Evolutionary conservation across 2,329 filamentous ascomycete genomes (phyloP).

Genomic region (Clonostachys rosea): DNA sequence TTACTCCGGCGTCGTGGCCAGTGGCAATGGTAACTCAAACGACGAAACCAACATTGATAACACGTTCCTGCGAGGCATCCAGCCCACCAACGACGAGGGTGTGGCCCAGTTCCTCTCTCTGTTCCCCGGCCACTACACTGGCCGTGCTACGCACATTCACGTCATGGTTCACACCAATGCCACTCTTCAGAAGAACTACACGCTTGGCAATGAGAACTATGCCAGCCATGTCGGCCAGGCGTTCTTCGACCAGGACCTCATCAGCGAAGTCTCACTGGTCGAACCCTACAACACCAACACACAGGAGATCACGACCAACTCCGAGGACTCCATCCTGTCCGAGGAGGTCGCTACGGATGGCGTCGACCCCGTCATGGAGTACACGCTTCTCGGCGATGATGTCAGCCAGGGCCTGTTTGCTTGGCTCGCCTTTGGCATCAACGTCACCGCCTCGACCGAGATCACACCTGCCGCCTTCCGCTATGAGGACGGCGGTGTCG

Average conservation of each 20-base stretch:
- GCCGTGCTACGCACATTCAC: conserved; percentile 43
- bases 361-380: conserved; percentile 54
- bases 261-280: conserved; percentile 40
- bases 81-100: conserved; percentile 31
- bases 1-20: conserved; percentile 31
- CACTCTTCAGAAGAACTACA: conserved; percentile 22
- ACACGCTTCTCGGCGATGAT: conserved; percentile 49
- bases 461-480: conserved; percentile 21
- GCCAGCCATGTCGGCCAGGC: conserved; percentile 60
- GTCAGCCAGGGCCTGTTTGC: conserved; percentile 46
- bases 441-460: conserved; percentile 15
- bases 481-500: conserved; percentile 22
- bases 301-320: conserved; percentile 42
- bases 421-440: conserved; percentile 50
- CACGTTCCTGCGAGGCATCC: conserved; percentile 28
- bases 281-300: conserved; percentile 42
- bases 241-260: conserved; percentile 58
- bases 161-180: conserved; percentile 29
- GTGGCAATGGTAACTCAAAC: conserved; percentile 36
- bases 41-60: conserved; percentile 21
- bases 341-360: conserved; percentile 33
- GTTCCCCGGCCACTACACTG: conserved; percentile 38
- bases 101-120: conserved; percentile 35
- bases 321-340: conserved; percentile 41
- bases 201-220: conserved; percentile 23